Conservation (phyloP, 2,329 filamentous ascomycete genomes). For the Talaromyces verruculosus region DNA sequence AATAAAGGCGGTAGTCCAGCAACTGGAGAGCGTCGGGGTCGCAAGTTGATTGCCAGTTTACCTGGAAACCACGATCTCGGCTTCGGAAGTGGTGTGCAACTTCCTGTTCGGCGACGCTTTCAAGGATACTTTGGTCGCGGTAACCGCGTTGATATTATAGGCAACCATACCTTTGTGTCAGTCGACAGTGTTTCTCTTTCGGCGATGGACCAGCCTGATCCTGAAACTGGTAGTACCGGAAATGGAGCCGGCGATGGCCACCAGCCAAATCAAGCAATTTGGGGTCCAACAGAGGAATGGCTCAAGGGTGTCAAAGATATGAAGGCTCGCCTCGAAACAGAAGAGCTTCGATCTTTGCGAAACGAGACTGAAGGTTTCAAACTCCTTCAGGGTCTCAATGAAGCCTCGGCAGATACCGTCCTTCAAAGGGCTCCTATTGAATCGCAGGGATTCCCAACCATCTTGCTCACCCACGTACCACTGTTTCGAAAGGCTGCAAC, state of each 20-base stretch:
- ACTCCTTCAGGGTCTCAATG: conserved; percentile 62
- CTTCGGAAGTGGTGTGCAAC: conserved; percentile 80
- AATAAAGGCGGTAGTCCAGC: conserved; percentile 57
- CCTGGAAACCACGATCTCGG: conserved; percentile 96
- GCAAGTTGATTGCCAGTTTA: conserved; percentile 78
- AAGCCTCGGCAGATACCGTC: conserved; percentile 49
- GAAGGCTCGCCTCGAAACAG: conserved; percentile 67
- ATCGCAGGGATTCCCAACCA: conserved; percentile 70
- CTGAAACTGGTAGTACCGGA: conserved; percentile 47
- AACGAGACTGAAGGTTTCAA: conserved; percentile 58
- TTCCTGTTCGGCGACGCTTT: conserved; percentile 78
- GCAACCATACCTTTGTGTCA: conserved; percentile 93
- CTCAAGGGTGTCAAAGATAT: conserved; percentile 63
- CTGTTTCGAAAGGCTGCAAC: conserved; percentile 79
- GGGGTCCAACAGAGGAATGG: conserved; percentile 74
- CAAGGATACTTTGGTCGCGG: conserved; percentile 83
- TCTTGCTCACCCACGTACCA: conserved; percentile 88
- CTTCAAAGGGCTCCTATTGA: conserved; percentile 28
- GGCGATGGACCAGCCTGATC: conserved; percentile 62
- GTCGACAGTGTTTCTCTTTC: conserved; percentile 87
- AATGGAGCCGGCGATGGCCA: conserved; percentile 50
- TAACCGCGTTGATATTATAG: conserved; percentile 88
- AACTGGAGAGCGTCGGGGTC: conserved; percentile 61
- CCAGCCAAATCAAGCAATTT: conserved; percentile 62
- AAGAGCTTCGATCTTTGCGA: conserved; percentile 66